Conservation (phyloP, 208 protist genomes). For the Trypanosomatidae sp. region DNA sequence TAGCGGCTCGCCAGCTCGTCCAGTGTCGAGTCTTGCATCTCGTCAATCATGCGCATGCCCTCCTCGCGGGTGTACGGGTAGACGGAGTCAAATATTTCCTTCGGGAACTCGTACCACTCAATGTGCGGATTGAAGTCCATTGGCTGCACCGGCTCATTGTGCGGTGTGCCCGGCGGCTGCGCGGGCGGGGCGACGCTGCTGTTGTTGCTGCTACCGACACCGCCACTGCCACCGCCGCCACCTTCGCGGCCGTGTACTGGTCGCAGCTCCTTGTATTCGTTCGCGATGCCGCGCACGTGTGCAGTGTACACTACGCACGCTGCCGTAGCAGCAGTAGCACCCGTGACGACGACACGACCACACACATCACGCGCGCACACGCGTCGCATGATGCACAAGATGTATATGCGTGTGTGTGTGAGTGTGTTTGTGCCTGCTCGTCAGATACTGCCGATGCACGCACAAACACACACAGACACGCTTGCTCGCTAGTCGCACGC, state of each 20-base stretch:
- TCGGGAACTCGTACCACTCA: constrained; percentile 87
- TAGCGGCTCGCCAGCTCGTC: constrained; percentile 85
- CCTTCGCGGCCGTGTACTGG: neutral
- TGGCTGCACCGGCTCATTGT: constrained; percentile 74
- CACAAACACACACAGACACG: no score
- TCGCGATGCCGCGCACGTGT: constrained; percentile 30
- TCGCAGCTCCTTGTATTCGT: constrained; percentile 38
- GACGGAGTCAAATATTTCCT: constrained; percentile 83
- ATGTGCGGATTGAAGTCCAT: constrained; percentile 90
- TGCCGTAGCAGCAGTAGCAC: no score
- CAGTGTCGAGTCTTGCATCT: constrained; percentile 82
- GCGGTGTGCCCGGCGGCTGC: constrained; percentile 44
- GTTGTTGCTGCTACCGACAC: neutral
- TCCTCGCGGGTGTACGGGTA: constrained; percentile 86
- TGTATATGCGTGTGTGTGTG: no score
- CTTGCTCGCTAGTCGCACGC: no score
- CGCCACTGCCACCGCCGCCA: neutral
- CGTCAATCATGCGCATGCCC: constrained; percentile 82
- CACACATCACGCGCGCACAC: no score
- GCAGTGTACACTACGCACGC: no score
- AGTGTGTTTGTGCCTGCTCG: no score
- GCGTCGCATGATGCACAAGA: no score
- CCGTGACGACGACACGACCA: no score
- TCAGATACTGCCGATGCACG: no score
- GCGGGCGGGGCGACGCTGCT: constrained; percentile 14